A percentile compares a stretch with the other conserved stretches of the same genome.
phyloP scores from a whole-genome alignment of 345 rosid species.

The Pseudoturritis turrita region DNA sequence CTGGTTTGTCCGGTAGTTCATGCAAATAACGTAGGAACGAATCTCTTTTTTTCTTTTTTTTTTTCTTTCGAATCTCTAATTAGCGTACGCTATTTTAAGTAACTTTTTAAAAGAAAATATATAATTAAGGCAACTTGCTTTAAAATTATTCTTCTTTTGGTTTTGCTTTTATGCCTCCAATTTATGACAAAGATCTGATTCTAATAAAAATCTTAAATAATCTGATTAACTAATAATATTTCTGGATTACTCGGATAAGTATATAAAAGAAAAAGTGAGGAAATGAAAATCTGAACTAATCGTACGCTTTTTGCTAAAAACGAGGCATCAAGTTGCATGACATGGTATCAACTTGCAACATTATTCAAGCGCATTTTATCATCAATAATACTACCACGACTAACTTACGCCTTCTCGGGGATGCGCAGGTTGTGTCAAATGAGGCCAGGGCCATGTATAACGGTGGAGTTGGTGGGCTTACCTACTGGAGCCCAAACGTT shows the following conservation, averaged over 20 bases:
- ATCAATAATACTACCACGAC: not conserved
- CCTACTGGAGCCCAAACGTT: slow-evolving; percentile 80
- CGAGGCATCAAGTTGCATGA: slow-evolving; percentile 29
- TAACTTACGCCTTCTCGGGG: not conserved
- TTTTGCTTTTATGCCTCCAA: slow-evolving; percentile 6
- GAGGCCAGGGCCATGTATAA: slow-evolving; percentile 77
- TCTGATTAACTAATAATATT: not conserved
- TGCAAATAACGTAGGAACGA: slow-evolving; percentile 27
- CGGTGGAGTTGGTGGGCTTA: slow-evolving; percentile 63
- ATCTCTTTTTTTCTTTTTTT: too few species aligned
- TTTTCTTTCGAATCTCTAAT: slow-evolving; percentile 30
- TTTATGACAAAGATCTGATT: slow-evolving; percentile 26
- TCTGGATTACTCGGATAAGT: not conserved
- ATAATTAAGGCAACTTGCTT: not conserved
- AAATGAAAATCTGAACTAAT: not conserved
- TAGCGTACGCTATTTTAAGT: slow-evolving; percentile 10
- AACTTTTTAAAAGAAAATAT: not conserved
- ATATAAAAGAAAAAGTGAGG: not conserved
- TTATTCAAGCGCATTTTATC: slow-evolving; percentile 16
- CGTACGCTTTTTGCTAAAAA: not conserved
- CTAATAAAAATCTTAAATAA: not conserved
- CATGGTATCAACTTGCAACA: slow-evolving; percentile 15
- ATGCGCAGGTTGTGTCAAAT: slow-evolving; percentile 63
- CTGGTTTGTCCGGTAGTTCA: slow-evolving; percentile 18
- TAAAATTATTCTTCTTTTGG: slow-evolving; percentile 4